Conservation (phyloP, 495 filamentous ascomycete genomes). For the Chaetomidium leptoderma region DNA sequence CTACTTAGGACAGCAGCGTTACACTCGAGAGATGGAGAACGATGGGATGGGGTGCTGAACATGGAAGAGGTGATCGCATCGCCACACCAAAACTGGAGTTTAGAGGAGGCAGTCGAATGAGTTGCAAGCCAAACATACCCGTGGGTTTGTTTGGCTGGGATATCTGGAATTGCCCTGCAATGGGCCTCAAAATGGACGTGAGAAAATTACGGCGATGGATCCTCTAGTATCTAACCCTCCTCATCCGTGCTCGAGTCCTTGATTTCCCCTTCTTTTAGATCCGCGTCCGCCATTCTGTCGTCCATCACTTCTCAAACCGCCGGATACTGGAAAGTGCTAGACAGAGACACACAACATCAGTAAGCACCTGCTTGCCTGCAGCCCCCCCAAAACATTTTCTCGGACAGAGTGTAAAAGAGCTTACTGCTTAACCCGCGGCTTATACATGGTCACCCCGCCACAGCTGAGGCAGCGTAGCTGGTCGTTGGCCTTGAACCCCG, state of each 20-base stretch:
- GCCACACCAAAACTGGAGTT: neutral
- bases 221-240: neutral
- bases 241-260: too few relatives aligned
- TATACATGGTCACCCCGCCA: neutral
- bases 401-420: neutral
- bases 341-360: neutral
- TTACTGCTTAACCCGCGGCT: slow-evolving; percentile 1
- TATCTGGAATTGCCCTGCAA: neutral
- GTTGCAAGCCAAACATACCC: neutral
- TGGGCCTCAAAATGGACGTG: neutral
- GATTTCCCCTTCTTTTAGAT: too few relatives aligned
- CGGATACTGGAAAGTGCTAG: neutral
- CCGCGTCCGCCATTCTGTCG: too few relatives aligned
- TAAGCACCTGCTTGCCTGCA: too few relatives aligned
- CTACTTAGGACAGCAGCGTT: neutral
- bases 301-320: neutral
- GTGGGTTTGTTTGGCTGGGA: neutral
- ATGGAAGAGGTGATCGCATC: neutral
- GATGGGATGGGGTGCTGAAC: neutral
- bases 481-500: neutral
- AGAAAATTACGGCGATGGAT: neutral
- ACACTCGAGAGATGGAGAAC: neutral
- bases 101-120: neutral
- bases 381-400: neutral
- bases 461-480: slow-evolving; percentile 1